phyloP scores from a whole-genome alignment of 805 yeast genomes.

The Ogataea neopini region DNA sequence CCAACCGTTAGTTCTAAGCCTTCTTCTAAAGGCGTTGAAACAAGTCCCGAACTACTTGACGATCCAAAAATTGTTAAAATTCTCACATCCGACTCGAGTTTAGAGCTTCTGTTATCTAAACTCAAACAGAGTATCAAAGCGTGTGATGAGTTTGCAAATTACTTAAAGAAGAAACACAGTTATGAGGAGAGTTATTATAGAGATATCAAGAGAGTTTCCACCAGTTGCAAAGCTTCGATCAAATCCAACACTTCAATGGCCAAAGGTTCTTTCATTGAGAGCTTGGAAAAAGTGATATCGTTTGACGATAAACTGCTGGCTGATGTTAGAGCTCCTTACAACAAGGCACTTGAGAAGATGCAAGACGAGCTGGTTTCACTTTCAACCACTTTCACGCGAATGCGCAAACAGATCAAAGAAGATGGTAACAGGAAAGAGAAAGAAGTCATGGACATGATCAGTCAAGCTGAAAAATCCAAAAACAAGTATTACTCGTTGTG shows the following conservation, averaged over 20 bases:
- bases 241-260: conserved; percentile 41
- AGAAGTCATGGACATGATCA: conserved; percentile 79
- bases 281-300: conserved; percentile 67
- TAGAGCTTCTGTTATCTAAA: conserved; percentile 68
- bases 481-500: conserved; percentile 74
- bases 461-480: conserved; percentile 86
- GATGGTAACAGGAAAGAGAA: conserved; percentile 80
- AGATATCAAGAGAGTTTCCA: conserved; percentile 71
- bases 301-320: conserved; percentile 72
- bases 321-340: conserved; percentile 72
- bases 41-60: conserved; percentile 41
- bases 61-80: conserved; percentile 53
- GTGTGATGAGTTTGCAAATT: conserved; percentile 83
- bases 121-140: conserved; percentile 79
- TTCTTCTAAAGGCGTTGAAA: conserved; percentile 11
- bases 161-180: conserved; percentile 72
- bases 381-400: conserved; percentile 64
- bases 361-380: conserved; percentile 79
- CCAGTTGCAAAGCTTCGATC: conserved; percentile 39
- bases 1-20: neutral
- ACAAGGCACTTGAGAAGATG: conserved; percentile 79
- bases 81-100: conserved; percentile 70
- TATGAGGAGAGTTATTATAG: conserved; percentile 77
- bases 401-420: conserved; percentile 79
- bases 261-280: conserved; percentile 54